phyloP scores from a whole-genome alignment of 768 basidiomycete species.

The Butyriboletus loyo region DNA sequence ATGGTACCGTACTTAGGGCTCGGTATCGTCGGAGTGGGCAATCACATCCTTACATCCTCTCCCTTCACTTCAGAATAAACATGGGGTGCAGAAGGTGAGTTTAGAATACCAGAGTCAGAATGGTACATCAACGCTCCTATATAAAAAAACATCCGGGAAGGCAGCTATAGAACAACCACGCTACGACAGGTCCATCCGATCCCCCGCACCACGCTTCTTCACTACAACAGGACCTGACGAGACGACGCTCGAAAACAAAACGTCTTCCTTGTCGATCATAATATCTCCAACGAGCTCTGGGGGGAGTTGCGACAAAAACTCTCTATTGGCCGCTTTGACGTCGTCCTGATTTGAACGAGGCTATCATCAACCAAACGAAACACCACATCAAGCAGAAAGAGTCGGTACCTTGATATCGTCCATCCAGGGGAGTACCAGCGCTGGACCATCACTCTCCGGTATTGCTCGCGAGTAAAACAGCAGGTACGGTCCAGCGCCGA shows the following conservation, averaged over 20 bases:
- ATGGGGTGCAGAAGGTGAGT: neutral
- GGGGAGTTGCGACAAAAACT: slow-evolving; percentile 35
- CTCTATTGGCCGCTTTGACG: slow-evolving; percentile 37
- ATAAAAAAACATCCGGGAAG: neutral
- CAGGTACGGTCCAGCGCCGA: slow-evolving; percentile 75
- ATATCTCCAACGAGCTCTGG: slow-evolving; percentile 29
- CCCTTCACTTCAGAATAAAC: neutral
- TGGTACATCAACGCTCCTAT: neutral
- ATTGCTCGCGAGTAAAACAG: slow-evolving; percentile 58
- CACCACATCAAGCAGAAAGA: neutral
- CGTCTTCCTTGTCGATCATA: slow-evolving; percentile 11
- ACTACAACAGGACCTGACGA: neutral
- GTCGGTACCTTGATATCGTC: slow-evolving; percentile 27
- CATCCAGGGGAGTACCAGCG: slow-evolving; percentile 24
- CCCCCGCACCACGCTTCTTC: neutral
- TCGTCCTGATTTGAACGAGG: slow-evolving; percentile 20
- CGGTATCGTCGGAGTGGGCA: too few species aligned
- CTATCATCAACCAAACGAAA: neutral
- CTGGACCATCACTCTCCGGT: slow-evolving; percentile 15
- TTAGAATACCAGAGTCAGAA: too few species aligned
- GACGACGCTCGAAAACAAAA: neutral
- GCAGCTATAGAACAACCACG: neutral
- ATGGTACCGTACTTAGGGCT: too few species aligned
- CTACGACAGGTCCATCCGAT: slow-evolving; percentile 19
- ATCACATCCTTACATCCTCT: neutral